Evolutionary conservation across 495 filamentous ascomycete genomes (phyloP), one percentile per base, ranked within the genome.

Genomic region (Aspergillus ellipticus): DNA sequence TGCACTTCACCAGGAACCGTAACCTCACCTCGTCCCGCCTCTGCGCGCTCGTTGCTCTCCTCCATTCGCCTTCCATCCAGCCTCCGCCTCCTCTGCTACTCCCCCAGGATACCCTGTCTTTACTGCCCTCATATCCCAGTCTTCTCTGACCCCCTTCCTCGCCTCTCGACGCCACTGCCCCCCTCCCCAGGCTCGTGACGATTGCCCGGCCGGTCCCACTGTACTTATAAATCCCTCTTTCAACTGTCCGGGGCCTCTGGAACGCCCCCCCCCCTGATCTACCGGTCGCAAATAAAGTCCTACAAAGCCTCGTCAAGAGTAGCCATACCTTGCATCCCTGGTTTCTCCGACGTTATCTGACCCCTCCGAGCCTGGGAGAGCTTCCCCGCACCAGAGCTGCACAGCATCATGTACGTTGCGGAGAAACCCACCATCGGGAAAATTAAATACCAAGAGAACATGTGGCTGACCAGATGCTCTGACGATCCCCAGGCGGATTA

Each of bases 401-500:
- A 48, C 52, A 39, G 41, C 61, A 59, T 37, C 47, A 63, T 63
- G 61, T 63, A 57, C 56, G 61, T 60, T 16, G 45, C 22, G 22
- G 28, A 48, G 15, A 17, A 22, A 28, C 45, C 24, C 28, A 48
- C 24, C 11, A 24, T 16, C 45, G 45, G 45, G 26, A 13, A 29
- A 29, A 48, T 29, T 3, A n/a, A 28, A 16, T 4, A 28, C 24
- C 22, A 48, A 26, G 9, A 29, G n/a, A 9, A 29, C 7, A 53
- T 29, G 15, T 26, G 26, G 51, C 35, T 29, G 57, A 57, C 15
- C 20, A 22, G n/a, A 10, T 31, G 10, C 42, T 19, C 37, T 21
- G 16, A 45, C 48, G 42, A 54, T 45, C 22, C 45, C 16, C 28
- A 91, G 87, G 86, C 89, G 82, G 67, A 87, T 96, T 77, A 96